Evolutionary conservation across 495 filamentous ascomycete genomes (phyloP).

Genomic region (Lophiotrema nucula): DNA sequence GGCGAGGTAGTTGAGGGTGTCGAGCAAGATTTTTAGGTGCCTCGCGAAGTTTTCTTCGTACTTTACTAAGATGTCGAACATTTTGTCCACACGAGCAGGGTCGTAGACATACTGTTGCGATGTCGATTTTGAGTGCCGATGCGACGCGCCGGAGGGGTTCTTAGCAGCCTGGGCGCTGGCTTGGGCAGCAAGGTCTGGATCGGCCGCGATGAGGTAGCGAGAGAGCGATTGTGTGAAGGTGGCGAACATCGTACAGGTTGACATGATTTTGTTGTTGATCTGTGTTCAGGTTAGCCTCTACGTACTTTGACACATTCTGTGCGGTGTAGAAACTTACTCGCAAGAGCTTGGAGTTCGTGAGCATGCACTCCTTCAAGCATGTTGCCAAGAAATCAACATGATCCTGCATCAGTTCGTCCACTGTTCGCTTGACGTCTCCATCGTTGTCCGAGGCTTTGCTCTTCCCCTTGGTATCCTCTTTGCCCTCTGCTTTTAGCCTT

Average conservation of each 20-base stretch:
- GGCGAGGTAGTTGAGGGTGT: slow-evolving; percentile 93
- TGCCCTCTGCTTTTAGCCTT: slow-evolving; percentile 62
- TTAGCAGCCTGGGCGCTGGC: slow-evolving; percentile 40
- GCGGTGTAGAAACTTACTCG: slow-evolving; percentile 57
- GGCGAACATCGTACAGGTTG: slow-evolving; percentile 88
- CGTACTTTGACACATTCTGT: background rate
- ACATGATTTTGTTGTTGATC: slow-evolving; percentile 94
- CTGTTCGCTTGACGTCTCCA: slow-evolving; percentile 69
- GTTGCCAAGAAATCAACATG: slow-evolving; percentile 98
- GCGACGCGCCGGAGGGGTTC: slow-evolving; percentile 34
- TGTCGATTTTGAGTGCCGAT: slow-evolving; percentile 39
- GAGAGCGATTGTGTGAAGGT: slow-evolving; percentile 78
- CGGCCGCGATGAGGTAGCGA: slow-evolving; percentile 71
- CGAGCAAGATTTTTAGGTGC: slow-evolving; percentile 86
- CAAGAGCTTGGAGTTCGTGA: slow-evolving; percentile 90
- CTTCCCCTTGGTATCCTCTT: slow-evolving; percentile 41
- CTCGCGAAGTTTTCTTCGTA: slow-evolving; percentile 91
- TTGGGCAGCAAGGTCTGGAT: slow-evolving; percentile 61
- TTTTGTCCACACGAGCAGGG: slow-evolving; percentile 66
- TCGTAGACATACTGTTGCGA: slow-evolving; percentile 49
- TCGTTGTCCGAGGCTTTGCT: slow-evolving; percentile 33
- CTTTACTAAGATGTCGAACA: slow-evolving; percentile 78
- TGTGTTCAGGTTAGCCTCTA: slow-evolving; percentile 43
- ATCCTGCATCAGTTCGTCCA: slow-evolving; percentile 98
- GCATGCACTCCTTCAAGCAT: slow-evolving; percentile 97